Evolutionary conservation across 2,329 filamentous ascomycete species (phyloP).

Genomic region (Coleophoma cylindrospora): DNA sequence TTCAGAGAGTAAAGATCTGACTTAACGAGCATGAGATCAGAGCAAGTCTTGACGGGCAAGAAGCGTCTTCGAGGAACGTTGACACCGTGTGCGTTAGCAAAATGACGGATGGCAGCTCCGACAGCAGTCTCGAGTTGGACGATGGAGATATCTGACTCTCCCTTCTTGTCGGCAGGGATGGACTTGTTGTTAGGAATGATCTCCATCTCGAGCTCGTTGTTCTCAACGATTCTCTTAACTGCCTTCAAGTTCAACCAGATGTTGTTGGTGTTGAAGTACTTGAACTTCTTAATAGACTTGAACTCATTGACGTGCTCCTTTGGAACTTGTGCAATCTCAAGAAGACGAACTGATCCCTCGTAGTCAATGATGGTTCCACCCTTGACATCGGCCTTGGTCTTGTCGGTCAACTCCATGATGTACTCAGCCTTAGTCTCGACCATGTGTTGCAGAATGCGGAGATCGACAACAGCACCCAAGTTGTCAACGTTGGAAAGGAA

Average conservation of each 20-base stretch:
- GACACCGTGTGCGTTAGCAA: slow-evolving; percentile 97
- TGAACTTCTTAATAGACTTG: slow-evolving; percentile 99
- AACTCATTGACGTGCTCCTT: slow-evolving; percentile 99
- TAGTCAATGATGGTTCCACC: slow-evolving; percentile 99
- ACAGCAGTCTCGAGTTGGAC: slow-evolving; percentile 98
- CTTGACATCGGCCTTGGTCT: slow-evolving; percentile 99
- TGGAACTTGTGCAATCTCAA: slow-evolving; percentile 98
- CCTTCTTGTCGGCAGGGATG: slow-evolving; percentile 98
- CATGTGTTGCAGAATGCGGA: slow-evolving; percentile 99
- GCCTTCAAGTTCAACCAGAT: slow-evolving; percentile 99
- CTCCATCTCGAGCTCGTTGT: slow-evolving; percentile 98
- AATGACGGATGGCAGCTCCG: slow-evolving; percentile 97
- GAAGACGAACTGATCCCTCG: slow-evolving; percentile 90
- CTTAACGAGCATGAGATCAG: slow-evolving; percentile 99
- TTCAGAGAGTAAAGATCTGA: slow-evolving; percentile 98
- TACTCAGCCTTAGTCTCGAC: slow-evolving; percentile 95
- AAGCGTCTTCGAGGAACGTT: slow-evolving; percentile 97
- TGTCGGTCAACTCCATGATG: slow-evolving; percentile 99
- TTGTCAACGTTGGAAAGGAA: slow-evolving; percentile 99
- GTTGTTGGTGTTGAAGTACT: slow-evolving; percentile 99
- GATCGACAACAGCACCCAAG: slow-evolving; percentile 93
- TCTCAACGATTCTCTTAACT: slow-evolving; percentile 97
- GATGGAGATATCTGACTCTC: slow-evolving; percentile 95
- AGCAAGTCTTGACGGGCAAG: slow-evolving; percentile 99
- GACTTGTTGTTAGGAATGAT: slow-evolving; percentile 99